Percentiles rank a stretch among this genome's conserved stretches.
phyloP scores from a whole-genome alignment of 495 filamentous ascomycete genomes.

The Cairneyella variabilis region DNA sequence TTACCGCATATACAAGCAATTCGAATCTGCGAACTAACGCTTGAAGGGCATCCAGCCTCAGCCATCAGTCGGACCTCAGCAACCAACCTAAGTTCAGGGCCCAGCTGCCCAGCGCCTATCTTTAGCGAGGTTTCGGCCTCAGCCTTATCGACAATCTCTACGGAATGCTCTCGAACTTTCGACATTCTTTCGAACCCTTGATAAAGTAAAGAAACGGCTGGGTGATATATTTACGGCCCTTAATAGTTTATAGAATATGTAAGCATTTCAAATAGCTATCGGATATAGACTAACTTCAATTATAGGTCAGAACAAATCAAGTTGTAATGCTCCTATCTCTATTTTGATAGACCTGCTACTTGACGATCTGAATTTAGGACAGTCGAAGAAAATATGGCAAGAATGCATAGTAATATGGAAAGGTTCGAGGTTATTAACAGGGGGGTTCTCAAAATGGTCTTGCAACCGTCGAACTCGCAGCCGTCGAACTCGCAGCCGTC shows the following conservation, averaged over 20 bases:
- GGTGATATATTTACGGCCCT: conserved; percentile 4
- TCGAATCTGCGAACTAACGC: background rate
- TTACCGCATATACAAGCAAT: conserved; percentile 13
- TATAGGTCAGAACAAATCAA: conserved; percentile 8
- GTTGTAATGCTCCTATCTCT: conserved; percentile 1
- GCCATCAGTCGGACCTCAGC: background rate
- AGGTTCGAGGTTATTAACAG: conserved; percentile 9
- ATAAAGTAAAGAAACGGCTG: conserved; percentile 8
- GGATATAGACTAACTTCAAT: conserved; percentile 13
- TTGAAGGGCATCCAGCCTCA: no score
- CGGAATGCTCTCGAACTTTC: conserved; percentile 5
- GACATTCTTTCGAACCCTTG: background rate
- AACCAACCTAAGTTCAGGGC: conserved; percentile 3
- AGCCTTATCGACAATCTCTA: conserved; percentile 4
- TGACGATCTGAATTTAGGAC: conserved; percentile 9
- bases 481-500: conserved; percentile 5
- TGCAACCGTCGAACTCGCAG: conserved; percentile 6
- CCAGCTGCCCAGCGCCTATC: background rate
- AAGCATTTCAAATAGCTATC: conserved; percentile 7
- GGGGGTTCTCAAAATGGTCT: conserved; percentile 1
- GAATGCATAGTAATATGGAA: conserved; percentile 2
- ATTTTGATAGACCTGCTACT: background rate
- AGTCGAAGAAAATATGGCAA: background rate
- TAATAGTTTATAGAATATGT: conserved; percentile 7
- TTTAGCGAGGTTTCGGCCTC: background rate